Percentiles rank a stretch among this genome's conserved stretches.
phyloP scores from a whole-genome alignment of 108 stramenopile genomes.

The Pseudonitzschia delicatissima region DNA sequence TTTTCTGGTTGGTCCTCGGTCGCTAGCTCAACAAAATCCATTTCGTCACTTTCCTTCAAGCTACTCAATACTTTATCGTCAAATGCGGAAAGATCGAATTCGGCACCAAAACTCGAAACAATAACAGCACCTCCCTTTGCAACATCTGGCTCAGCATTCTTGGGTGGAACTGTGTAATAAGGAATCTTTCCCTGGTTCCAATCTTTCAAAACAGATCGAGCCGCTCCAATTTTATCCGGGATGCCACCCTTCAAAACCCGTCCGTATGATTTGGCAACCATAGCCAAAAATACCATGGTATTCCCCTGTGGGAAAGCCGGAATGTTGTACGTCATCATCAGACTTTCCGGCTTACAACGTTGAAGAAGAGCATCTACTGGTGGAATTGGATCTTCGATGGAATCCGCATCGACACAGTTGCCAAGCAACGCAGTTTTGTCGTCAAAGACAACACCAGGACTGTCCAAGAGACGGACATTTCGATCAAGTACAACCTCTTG shows the following conservation, averaged over 20 bases:
- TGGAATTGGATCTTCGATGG: conserved; percentile 89
- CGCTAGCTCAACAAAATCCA: conserved; percentile 81
- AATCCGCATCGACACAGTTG: conserved; percentile 95
- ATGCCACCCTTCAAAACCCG: conserved; percentile 95
- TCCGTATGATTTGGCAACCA: conserved; percentile 89
- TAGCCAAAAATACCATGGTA: conserved; percentile 88
- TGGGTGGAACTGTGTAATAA: conserved; percentile 87
- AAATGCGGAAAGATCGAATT: conserved; percentile 52
- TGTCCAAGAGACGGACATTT: conserved; percentile 94
- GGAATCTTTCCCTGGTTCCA: conserved; percentile 97
- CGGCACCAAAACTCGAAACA: conserved; percentile 64
- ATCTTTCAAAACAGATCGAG: conserved; percentile 91
- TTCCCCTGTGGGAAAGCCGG: conserved; percentile 64
- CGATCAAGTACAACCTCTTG: conserved; percentile 97
- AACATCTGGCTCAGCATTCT: conserved; percentile 26
- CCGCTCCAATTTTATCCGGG: conserved; percentile 92
- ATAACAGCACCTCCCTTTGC: conserved; percentile 52
- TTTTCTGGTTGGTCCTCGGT: conserved; percentile 2
- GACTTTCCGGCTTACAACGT: conserved; percentile 77
- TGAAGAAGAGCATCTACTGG: conserved; percentile 84
- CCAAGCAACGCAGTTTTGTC: conserved; percentile 57
- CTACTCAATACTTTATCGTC: conserved; percentile 68
- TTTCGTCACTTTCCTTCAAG: conserved; percentile 82
- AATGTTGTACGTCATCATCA: conserved; percentile 95
- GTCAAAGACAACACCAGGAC: conserved; percentile 97